Evolutionary conservation across 208 protist species (phyloP), one percentile per base, ranked within the genome.

Genomic region (Acanthamoeba healyi): DNA sequence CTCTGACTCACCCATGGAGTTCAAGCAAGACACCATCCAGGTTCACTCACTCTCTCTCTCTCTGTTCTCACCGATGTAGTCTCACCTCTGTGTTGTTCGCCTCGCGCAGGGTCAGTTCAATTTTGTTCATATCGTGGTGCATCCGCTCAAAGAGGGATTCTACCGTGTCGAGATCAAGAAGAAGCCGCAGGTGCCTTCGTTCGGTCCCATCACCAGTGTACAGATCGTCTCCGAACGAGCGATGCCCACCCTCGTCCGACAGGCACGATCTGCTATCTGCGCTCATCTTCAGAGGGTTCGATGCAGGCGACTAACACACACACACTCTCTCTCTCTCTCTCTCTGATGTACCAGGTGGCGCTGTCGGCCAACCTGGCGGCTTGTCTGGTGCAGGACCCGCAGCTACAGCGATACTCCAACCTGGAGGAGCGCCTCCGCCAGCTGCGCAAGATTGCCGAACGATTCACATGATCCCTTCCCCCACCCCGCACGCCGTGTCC

Each of bases 131-230:
- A 96, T 96, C 42, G 38, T 96, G 9, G 74, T 96, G 26, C 74
- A 94, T 87, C 95, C 95, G 17, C 40, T 96, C 0, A 88, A 94
- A 24, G 63, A 82, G 61, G 87, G 77, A 22, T 93, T 65, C 63
- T 96, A 94, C 63, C 51, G 93, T 29, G 89, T 96, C 17, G 93
- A 96, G 70, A 72, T 96, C 32, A 95, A 95, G 51, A 96, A 96
- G 65, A 96, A 96, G 36, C 79, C 87, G 49, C 82, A 96, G 46
- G 84, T 96, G 2, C 93, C 95, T 34, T 70, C 92, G 10, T 96
- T 96, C 67, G 95, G 95, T 19, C 95, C 95, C 7, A 94, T 95
- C 65, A 58, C 67, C 58, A 91, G 86, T 49, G 19, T 91, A 61
- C 86, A 94, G 84, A 86, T 96, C n/a, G 51, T 96, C 44, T 95